Percentiles rank a stretch among this genome's conserved stretches.
phyloP scores from a whole-genome alignment of 2,329 filamentous ascomycete genomes.

The Emericellopsis atlantica region DNA sequence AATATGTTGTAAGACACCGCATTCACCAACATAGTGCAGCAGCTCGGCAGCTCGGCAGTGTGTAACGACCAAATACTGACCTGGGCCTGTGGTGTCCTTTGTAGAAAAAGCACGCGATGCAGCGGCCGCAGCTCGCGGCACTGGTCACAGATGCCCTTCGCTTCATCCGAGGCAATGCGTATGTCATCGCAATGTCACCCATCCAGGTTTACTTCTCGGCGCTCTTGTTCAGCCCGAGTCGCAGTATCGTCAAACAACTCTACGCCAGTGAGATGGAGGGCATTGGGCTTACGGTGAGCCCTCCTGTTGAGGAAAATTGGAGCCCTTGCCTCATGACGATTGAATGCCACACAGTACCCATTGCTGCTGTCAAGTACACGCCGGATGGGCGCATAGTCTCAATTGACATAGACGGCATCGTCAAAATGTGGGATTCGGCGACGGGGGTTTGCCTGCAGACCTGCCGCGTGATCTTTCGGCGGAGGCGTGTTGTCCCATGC shows the following conservation, averaged over 20 bases:
- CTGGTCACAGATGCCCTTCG: neutral
- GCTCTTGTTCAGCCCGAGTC: conserved; percentile 2
- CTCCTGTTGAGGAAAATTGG: neutral
- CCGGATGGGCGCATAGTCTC: conserved; percentile 3
- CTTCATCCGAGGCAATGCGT: neutral
- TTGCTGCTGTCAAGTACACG: neutral
- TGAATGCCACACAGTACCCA: neutral
- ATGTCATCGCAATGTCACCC: conserved; percentile 1
- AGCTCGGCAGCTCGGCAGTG: neutral
- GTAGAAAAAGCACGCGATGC: neutral
- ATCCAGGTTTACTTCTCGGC: conserved; percentile 4
- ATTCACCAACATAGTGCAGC: neutral
- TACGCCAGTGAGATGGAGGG: neutral
- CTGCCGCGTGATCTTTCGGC: neutral
- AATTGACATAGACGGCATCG: neutral
- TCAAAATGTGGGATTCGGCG: conserved; percentile 4
- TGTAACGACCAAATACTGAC: neutral
- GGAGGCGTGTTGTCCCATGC: too few species aligned
- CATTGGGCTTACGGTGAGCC: neutral
- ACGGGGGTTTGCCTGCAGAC: neutral
- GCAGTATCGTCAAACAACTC: neutral
- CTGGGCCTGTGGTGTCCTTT: neutral
- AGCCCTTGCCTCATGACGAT: conserved; percentile 2
- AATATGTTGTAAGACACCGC: neutral
- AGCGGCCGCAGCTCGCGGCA: neutral